Conservation (phyloP, 768 basidiomycete species). For the Macrocybe gigantea region DNA sequence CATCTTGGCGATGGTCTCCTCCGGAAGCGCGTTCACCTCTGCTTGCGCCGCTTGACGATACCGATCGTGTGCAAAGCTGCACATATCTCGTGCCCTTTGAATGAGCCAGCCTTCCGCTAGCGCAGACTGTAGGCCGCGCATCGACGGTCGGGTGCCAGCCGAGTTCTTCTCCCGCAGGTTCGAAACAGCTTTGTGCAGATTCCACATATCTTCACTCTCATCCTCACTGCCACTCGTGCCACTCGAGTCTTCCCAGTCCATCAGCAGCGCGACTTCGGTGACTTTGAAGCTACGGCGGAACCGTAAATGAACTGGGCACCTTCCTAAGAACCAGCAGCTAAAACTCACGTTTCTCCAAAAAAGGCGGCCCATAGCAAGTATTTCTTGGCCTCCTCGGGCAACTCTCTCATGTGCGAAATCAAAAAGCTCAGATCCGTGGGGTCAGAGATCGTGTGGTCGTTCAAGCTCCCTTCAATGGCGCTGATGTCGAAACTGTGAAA, state of each 20-base stretch:
- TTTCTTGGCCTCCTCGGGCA: slow-evolving; percentile 59
- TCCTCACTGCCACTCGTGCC: slow-evolving; percentile 47
- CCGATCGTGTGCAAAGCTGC: slow-evolving; percentile 68
- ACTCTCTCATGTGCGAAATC: slow-evolving; percentile 49
- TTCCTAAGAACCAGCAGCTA: background rate
- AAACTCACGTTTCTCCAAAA: slow-evolving; percentile 62
- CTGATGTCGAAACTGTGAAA: slow-evolving; percentile 45
- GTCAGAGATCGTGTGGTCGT: slow-evolving; percentile 47
- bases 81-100: slow-evolving; percentile 69
- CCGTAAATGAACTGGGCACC: background rate
- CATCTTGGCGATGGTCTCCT: slow-evolving; percentile 55
- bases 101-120: slow-evolving; percentile 72
- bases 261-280: slow-evolving; percentile 65
- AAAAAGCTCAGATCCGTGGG: slow-evolving; percentile 62
- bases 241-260: slow-evolving; percentile 66
- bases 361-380: slow-evolving; percentile 69
- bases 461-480: slow-evolving; percentile 49
- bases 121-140: slow-evolving; percentile 63
- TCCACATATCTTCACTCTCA: slow-evolving; percentile 46
- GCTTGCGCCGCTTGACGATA: slow-evolving; percentile 69
- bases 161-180: slow-evolving; percentile 37
- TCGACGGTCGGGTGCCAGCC: slow-evolving; percentile 46
- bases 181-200: slow-evolving; percentile 44
- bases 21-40: slow-evolving; percentile 46
- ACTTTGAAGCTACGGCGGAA: slow-evolving; percentile 52